Percentiles rank a stretch among this genome's conserved stretches.
Conservation (phyloP, 1,139 yeast genomes). For the Sugiyamaella neomexicana region DNA sequence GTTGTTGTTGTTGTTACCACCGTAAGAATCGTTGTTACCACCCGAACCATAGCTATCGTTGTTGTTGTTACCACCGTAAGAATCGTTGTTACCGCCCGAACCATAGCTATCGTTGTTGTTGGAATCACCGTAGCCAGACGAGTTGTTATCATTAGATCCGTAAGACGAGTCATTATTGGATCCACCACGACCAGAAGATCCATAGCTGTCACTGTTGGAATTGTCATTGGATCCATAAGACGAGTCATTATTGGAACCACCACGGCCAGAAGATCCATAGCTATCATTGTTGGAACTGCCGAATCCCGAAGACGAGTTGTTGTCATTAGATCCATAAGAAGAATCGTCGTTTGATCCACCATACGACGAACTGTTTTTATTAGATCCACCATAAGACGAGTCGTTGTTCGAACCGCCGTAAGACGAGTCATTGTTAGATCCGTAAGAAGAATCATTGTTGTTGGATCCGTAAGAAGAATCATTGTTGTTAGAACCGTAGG, state of each 20-base stretch:
- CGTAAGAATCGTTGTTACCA: slow-evolving; percentile 16
- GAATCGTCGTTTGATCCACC: slow-evolving; percentile 10
- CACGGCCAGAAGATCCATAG: slow-evolving; percentile 16
- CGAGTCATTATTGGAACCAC: slow-evolving; percentile 15
- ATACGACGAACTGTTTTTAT: slow-evolving; percentile 11
- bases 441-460: neutral
- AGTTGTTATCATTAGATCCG: slow-evolving; percentile 25
- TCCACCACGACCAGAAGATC: slow-evolving; percentile 5
- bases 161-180: slow-evolving; percentile 26
- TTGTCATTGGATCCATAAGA: slow-evolving; percentile 24
- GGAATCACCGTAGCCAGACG: slow-evolving; percentile 18
- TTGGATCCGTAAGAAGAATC: too few species aligned
- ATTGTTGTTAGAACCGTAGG: slow-evolving; percentile 19
- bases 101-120: slow-evolving; percentile 4
- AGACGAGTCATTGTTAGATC: slow-evolving; percentile 14
- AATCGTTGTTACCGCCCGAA: slow-evolving; percentile 12
- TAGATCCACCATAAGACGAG: neutral
- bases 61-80: slow-evolving; percentile 15
- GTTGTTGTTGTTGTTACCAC: slow-evolving; percentile 8
- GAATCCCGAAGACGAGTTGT: neutral
- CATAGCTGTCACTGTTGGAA: slow-evolving; percentile 21
- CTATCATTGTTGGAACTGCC: slow-evolving; percentile 19
- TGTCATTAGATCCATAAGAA: slow-evolving; percentile 17
- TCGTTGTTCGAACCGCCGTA: slow-evolving; percentile 11
- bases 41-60: neutral